These are phyloP conservation scores for Citrullus colocynthis DNA, from an alignment of 306 rosid species.

Conservation along the genomic window DNA sequence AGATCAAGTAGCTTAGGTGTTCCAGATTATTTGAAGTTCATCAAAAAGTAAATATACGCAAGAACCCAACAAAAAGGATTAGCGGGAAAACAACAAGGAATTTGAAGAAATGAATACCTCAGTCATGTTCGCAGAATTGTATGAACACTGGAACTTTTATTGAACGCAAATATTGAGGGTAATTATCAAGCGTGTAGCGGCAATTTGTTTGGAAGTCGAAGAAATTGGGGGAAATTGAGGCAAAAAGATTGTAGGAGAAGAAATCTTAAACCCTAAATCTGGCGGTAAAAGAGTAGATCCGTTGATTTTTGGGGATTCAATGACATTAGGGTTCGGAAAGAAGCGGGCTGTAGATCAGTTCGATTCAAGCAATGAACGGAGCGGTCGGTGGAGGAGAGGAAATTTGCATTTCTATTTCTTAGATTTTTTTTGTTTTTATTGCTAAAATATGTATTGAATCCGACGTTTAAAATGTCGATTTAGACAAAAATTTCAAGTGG, in stretches of 20 bases:
- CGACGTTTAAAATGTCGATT: too few relatives aligned
- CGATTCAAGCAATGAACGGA: not conserved
- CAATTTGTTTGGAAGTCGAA: not conserved
- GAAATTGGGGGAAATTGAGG: not conserved
- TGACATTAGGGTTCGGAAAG: not conserved
- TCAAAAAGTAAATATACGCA: not conserved
- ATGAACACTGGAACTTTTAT: not conserved
- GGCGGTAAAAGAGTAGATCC: not conserved
- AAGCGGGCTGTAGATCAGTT: not conserved
- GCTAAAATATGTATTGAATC: too few relatives aligned
- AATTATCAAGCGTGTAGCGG: not conserved
- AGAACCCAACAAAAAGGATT: not conserved
- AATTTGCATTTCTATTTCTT: not conserved
- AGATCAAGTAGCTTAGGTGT: not conserved
- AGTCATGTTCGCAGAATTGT: constrained; percentile 45
- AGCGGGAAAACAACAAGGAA: not conserved
- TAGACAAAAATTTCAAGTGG: too few relatives aligned
- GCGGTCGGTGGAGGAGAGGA: not conserved
- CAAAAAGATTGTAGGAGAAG: not conserved
- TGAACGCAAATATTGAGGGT: not conserved
- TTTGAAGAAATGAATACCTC: constrained; percentile 29
- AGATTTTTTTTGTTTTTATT: too few relatives aligned
- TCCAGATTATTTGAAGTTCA: not conserved
- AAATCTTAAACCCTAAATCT: constrained; percentile 4
- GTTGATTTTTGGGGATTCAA: not conserved